Base-by-base conservation (phyloP, 2,329 filamentous ascomycete species). In the Aureobasidium sp. region DNA sequence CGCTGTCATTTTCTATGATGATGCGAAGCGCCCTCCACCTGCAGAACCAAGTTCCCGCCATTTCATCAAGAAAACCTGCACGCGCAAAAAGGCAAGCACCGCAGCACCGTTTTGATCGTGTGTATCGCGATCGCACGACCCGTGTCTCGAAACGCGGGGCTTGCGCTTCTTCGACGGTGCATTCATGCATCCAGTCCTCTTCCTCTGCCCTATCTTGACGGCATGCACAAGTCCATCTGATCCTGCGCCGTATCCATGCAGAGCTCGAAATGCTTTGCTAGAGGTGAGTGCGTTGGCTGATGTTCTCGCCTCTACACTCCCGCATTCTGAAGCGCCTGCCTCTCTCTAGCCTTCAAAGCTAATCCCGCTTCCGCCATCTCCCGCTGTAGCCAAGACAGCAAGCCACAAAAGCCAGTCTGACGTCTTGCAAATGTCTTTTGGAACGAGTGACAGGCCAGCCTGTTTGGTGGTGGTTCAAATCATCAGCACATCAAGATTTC, bases 361-460 rank as follows among this genome's bases (percentile, higher is more conserved):
- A 56, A 48, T 47, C 22, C 51, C 41, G 51, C 60, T 62, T 65
- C 59, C 62, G 64, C 51, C 64, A 77, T 66, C 64, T 73, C 71
- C 57, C 49, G 63, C 53, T 69, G 78, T 64, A 96, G 74, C 90
- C 90, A 96, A 36, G 71, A 72, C 62, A 97, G 74, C 15, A 92
- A 81, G 34, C 75, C 75, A 5, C 70, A 70, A 73, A 91, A 90
- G 61, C 80, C 82, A 37, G 87, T 87, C 79, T 96, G 91, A 72
- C 88, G 90, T 67, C 80, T 82, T 52, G 74, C 72, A 68, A 97
- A 78, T 31, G 94, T 86, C 57, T 79, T 76, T 49, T 78, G 73
- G 69, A 96, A 96, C 5, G 91, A 90, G 31, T 79, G 79, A 57
- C 86, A 84, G 0, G 86, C 87, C 63, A 93, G 77, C 78, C 87